Conservation (phyloP, 768 basidiomycete genomes). For the Erythrobasidium yunnanense region DNA sequence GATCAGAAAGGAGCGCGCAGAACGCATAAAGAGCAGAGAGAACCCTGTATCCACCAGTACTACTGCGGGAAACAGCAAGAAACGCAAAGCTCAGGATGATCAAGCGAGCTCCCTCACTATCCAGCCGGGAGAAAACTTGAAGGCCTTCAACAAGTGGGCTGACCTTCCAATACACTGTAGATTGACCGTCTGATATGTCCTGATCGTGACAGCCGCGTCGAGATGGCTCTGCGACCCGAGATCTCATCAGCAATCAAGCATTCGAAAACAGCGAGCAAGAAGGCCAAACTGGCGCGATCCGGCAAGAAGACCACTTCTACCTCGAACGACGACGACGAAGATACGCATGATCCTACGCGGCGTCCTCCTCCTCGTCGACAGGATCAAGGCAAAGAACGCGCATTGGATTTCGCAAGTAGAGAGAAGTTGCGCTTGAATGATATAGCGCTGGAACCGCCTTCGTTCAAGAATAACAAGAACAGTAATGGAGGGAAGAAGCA, state of each 20-base stretch:
- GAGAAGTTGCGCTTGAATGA: slow-evolving; percentile 8
- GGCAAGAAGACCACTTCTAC: too few species aligned
- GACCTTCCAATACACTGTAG: too few species aligned
- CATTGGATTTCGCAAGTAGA: background rate
- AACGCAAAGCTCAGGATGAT: background rate
- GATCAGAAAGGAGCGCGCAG: slow-evolving; percentile 17
- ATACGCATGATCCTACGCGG: too few species aligned
- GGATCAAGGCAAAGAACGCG: slow-evolving; percentile 7
- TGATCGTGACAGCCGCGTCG: slow-evolving; percentile 7
- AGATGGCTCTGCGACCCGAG: background rate
- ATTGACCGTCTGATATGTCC: background rate
- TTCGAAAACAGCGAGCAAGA: background rate
- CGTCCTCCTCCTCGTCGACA: slow-evolving; percentile 5
- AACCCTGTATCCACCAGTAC: background rate
- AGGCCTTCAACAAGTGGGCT: slow-evolving; percentile 21
- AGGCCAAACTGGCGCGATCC: slow-evolving; percentile 15
- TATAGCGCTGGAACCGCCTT: slow-evolving; percentile 15
- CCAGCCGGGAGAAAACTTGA: slow-evolving; percentile 17
- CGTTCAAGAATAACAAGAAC: background rate
- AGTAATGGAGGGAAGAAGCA: background rate
- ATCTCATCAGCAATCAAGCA: slow-evolving; percentile 4
- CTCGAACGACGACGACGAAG: too few species aligned
- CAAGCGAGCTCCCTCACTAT: slow-evolving; percentile 7
- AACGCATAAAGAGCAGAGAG: slow-evolving; percentile 8
- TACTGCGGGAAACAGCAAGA: background rate